Base-by-base conservation (phyloP, 2,329 filamentous ascomycete genomes). In the Aaosphaeria pasadenensis region DNA sequence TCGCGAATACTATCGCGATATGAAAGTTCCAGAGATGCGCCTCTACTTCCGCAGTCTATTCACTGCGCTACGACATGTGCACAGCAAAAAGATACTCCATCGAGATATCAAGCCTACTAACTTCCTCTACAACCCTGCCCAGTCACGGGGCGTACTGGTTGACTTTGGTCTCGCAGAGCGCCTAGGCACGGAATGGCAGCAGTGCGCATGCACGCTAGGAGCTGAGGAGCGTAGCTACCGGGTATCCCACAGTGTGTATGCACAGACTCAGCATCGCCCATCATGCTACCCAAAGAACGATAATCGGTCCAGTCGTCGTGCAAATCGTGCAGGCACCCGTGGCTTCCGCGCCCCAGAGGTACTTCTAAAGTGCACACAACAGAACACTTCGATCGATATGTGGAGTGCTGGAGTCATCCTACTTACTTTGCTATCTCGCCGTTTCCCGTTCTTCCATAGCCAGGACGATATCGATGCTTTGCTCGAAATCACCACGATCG, bases 361-460 rank as follows among this genome's bases (percentile, higher is more conserved):
- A 3, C 79, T 99, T 1, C 89, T 97, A 72, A 99, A 99, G 71
- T 99, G 94, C 73, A 96, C 91, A 0, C 87, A 91, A 54, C 94
- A 99, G 70, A 95, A 87, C 4, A 92, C 88, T 39, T 67, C 92
- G 58, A 94, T 99, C 58, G 94, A 99, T 67, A 87, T 99, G 56
- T 99, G 94, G 94, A 96, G 90, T 28, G 91, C 87, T 0, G 94
- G 94, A 39, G 91, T 99, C n/a, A 95, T 99, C 47, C 80, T 99
- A 2, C 78, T 99, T n/a, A 99, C 94, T 1, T 87, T 99, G 54
- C 77, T 99, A 11, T 92, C 89, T 38, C 87, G 88, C 48, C 85
- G 94, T 4, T 99, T 99, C 62, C 94, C 94, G 1, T 99, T 99
- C 73, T 99, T 99, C 79, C 96, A 99, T 73, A 95, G 89, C 41